Percentiles rank a stretch among this genome's conserved stretches.
These are phyloP conservation scores for Neopestalotiopsis sp. DNA, from an alignment of 2,329 filamentous ascomycete species.

Conservation along the genomic window DNA sequence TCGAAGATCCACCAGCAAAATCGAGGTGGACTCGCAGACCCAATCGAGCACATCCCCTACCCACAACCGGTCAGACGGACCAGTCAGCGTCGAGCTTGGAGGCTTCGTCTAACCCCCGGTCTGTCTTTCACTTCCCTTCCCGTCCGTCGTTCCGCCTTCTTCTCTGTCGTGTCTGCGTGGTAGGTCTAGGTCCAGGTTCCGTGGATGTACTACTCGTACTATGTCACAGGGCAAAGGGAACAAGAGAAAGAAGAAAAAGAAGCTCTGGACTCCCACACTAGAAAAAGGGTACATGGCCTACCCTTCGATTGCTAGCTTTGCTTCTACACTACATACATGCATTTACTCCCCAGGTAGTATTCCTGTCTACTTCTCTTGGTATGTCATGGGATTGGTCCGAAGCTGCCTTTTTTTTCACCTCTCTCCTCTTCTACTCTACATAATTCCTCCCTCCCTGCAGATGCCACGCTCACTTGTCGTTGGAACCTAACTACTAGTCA, in stretches of 20 bases:
- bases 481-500: not conserved
- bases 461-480: not conserved
- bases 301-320: not conserved
- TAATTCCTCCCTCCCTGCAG: no score
- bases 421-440: no score
- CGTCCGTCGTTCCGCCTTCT: slow-evolving; percentile 16
- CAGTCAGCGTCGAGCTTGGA: slow-evolving; percentile 10
- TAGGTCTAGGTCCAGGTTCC: not conserved
- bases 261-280: not conserved
- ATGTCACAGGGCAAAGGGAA: no score
- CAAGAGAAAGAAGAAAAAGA: not conserved
- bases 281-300: not conserved
- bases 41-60: slow-evolving; percentile 15
- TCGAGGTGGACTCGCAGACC: slow-evolving; percentile 16
- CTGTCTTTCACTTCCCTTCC: slow-evolving; percentile 18
- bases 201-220: not conserved
- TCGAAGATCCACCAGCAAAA: slow-evolving; percentile 13
- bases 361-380: not conserved
- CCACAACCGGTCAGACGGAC: slow-evolving; percentile 6
- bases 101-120: slow-evolving; percentile 8
- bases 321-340: no score
- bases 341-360: not conserved
- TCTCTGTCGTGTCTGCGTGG: not conserved
- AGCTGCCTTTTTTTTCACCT: not conserved
- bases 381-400: not conserved